phyloP scores from a whole-genome alignment of 345 rosid genomes.

The Eutrema japonicum region DNA sequence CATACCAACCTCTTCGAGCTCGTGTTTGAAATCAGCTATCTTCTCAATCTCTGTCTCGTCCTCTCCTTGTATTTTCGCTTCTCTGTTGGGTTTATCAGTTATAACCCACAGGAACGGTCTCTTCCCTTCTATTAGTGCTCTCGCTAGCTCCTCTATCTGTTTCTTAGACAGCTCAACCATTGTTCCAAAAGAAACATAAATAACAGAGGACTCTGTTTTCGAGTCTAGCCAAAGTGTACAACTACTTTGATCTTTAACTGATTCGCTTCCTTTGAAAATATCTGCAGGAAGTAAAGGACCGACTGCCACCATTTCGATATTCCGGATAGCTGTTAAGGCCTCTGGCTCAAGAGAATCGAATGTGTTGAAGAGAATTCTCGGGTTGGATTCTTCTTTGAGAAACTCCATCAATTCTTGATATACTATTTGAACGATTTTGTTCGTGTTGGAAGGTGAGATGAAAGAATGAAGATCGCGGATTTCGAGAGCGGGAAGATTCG shows the following conservation, averaged over 20 bases:
- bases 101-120: slow-evolving; percentile 61
- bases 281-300: slow-evolving; percentile 49
- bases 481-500: slow-evolving; percentile 17
- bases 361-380: slow-evolving; percentile 52
- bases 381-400: slow-evolving; percentile 44
- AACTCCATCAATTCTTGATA: slow-evolving; percentile 44
- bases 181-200: slow-evolving; percentile 74
- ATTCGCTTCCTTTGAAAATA: slow-evolving; percentile 8
- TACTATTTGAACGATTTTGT: background rate
- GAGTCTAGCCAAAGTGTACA: slow-evolving; percentile 55
- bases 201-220: slow-evolving; percentile 54
- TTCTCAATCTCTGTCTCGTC: slow-evolving; percentile 31
- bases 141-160: slow-evolving; percentile 55
- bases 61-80: slow-evolving; percentile 22
- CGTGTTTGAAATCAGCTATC: slow-evolving; percentile 39
- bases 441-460: slow-evolving; percentile 32
- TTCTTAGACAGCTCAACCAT: slow-evolving; percentile 45
- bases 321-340: slow-evolving; percentile 38
- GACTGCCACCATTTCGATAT: slow-evolving; percentile 33
- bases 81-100: slow-evolving; percentile 43
- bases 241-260: slow-evolving; percentile 17
- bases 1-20: slow-evolving; percentile 56
- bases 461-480: slow-evolving; percentile 62
- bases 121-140: slow-evolving; percentile 40
- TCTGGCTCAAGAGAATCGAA: slow-evolving; percentile 53